A percentile compares a stretch with the other conserved stretches of the same genome.
phyloP scores from a whole-genome alignment of 306 rosid species.

The Lablab purpureus region DNA sequence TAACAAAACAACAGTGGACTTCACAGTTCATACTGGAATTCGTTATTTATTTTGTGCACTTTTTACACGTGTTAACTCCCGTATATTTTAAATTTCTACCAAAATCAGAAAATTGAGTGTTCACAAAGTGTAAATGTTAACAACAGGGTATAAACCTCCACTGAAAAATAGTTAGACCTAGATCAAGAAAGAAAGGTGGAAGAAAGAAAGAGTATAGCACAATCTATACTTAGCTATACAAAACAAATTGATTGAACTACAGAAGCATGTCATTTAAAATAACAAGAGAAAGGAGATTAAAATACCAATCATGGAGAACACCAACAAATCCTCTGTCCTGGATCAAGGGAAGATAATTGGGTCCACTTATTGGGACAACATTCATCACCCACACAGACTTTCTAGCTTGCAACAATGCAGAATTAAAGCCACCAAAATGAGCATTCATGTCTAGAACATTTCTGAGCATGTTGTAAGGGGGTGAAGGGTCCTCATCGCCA shows the following conservation, averaged over 20 bases:
- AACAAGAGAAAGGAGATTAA: slow-evolving; percentile 37
- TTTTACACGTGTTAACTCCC: background rate
- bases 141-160: background rate
- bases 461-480: slow-evolving; percentile 96
- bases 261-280: slow-evolving; percentile 2
- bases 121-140: slow-evolving; percentile 7
- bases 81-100: too few species aligned
- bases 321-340: slow-evolving; percentile 92
- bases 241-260: slow-evolving; percentile 14
- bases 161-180: slow-evolving; percentile 6
- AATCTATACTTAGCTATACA: slow-evolving; percentile 34
- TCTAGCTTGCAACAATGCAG: slow-evolving; percentile 81
- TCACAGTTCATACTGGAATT: background rate
- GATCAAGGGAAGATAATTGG: slow-evolving; percentile 85
- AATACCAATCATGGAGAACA: slow-evolving; percentile 92
- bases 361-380: slow-evolving; percentile 80
- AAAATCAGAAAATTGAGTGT: background rate
- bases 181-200: slow-evolving; percentile 10
- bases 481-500: slow-evolving; percentile 95
- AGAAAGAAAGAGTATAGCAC: slow-evolving; percentile 18
- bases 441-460: slow-evolving; percentile 97
- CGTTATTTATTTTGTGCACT: background rate
- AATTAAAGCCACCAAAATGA: slow-evolving; percentile 83
- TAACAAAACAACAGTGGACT: slow-evolving; percentile 10
- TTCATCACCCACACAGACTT: slow-evolving; percentile 99